Evolutionary conservation across 140 eudicot species (phyloP).

Genomic region (Bidens hawaiensis): DNA sequence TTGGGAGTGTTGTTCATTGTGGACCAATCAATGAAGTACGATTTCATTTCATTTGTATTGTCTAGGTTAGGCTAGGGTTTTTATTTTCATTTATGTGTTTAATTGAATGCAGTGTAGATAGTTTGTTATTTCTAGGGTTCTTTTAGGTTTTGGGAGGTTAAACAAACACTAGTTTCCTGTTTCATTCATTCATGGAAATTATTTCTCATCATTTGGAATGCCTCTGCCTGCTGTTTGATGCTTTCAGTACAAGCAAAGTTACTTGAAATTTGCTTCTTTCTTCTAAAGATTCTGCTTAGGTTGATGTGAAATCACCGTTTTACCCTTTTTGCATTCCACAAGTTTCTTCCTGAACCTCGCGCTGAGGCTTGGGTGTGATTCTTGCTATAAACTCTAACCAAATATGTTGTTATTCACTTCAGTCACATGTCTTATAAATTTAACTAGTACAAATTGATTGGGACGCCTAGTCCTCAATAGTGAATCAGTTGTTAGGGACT

Average conservation of each 20-base stretch:
- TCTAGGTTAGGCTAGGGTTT: background rate
- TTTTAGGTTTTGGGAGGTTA: constrained; percentile 17
- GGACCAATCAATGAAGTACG: background rate
- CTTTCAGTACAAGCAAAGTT: constrained; percentile 6
- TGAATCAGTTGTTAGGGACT: background rate
- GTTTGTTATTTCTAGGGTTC: background rate
- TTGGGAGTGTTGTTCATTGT: background rate
- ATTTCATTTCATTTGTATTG: background rate
- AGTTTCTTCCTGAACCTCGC: background rate
- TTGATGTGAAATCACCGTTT: background rate
- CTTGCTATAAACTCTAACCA: background rate
- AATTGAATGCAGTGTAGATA: background rate
- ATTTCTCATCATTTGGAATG: background rate
- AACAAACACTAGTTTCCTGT: background rate
- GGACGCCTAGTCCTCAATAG: background rate
- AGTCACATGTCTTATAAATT: background rate
- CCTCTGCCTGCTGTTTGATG: background rate
- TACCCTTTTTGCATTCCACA: background rate
- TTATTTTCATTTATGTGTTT: background rate
- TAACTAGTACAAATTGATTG: background rate
- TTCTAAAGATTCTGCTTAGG: background rate
- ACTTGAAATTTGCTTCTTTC: background rate
- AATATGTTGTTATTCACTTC: background rate
- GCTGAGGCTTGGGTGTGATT: background rate
- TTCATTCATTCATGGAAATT: too few species aligned